phyloP scores from a whole-genome alignment of 495 filamentous ascomycete genomes.

The Pseudotulostoma volvatum region DNA sequence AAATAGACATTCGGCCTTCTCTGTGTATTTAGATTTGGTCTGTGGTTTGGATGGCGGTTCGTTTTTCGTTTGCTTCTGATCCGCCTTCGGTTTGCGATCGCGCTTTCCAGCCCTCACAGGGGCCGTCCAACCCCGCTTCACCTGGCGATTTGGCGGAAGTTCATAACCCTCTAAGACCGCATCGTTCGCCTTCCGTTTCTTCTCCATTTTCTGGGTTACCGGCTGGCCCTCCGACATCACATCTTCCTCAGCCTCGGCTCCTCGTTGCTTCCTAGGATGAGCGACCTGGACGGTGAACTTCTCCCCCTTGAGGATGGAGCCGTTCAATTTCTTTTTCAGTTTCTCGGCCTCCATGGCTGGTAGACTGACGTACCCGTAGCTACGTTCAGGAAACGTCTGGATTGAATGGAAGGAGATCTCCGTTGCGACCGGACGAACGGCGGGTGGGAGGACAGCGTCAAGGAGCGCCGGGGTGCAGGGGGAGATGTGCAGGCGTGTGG shows the following conservation, averaged over 20 bases:
- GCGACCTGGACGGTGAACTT: slow-evolving; percentile 77
- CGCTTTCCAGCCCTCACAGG: slow-evolving; percentile 36
- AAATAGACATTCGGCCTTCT: slow-evolving; percentile 64
- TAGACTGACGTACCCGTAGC: slow-evolving; percentile 77
- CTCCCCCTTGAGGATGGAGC: slow-evolving; percentile 63
- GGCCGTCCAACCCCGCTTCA: slow-evolving; percentile 86
- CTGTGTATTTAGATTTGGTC: slow-evolving; percentile 60
- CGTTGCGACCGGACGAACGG: slow-evolving; percentile 46
- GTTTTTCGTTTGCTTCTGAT: slow-evolving; percentile 31
- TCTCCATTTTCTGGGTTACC: slow-evolving; percentile 18
- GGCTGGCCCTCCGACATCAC: slow-evolving; percentile 3
- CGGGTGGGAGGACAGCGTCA: slow-evolving; percentile 46
- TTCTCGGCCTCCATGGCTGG: slow-evolving; percentile 70
- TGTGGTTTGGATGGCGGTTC: slow-evolving; percentile 41
- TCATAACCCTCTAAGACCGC: slow-evolving; percentile 53
- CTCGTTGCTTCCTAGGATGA: slow-evolving; percentile 36
- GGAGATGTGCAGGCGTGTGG: slow-evolving; percentile 66
- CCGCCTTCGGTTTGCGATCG: slow-evolving; percentile 28
- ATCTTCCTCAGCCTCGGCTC: slow-evolving; percentile 20
- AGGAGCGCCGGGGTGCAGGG: slow-evolving; percentile 63
- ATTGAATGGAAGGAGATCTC: slow-evolving; percentile 73
- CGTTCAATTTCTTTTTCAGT: slow-evolving; percentile 84
- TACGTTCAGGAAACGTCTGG: slow-evolving; percentile 73
- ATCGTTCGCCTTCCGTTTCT: slow-evolving; percentile 42
- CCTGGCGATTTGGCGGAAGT: slow-evolving; percentile 52